Conservation (phyloP, 306 rosid species). For the Fragaria iinumae region DNA sequence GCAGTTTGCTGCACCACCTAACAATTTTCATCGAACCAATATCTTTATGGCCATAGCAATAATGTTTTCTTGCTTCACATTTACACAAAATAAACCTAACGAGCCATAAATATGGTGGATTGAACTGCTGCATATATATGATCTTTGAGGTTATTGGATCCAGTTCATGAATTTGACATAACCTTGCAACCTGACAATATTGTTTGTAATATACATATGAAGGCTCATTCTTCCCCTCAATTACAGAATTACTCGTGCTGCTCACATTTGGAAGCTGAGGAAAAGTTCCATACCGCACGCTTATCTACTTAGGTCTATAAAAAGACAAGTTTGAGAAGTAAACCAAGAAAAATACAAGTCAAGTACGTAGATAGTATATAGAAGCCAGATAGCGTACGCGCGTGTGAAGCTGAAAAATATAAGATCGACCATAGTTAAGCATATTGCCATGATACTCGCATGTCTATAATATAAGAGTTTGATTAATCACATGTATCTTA, state of each 20-base stretch:
- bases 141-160: neutral
- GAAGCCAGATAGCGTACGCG: neutral
- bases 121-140: neutral
- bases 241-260: neutral
- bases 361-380: neutral
- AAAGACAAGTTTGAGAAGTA: neutral
- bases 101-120: neutral
- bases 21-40: neutral
- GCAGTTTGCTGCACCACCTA: neutral
- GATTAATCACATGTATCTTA: neutral
- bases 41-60: neutral
- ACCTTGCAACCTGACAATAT: neutral
- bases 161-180: conserved; percentile 6
- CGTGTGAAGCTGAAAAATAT: neutral
- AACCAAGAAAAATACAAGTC: neutral
- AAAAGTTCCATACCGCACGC: neutral
- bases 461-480: neutral
- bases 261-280: neutral
- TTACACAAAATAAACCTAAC: conserved; percentile 9
- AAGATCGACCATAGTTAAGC: too few species aligned
- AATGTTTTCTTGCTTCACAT: neutral
- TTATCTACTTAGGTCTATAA: neutral
- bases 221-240: neutral
- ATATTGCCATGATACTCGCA: neutral
- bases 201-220: neutral